Conservation (phyloP, 129 eudicot species). For the Lactuca sativa region DNA sequence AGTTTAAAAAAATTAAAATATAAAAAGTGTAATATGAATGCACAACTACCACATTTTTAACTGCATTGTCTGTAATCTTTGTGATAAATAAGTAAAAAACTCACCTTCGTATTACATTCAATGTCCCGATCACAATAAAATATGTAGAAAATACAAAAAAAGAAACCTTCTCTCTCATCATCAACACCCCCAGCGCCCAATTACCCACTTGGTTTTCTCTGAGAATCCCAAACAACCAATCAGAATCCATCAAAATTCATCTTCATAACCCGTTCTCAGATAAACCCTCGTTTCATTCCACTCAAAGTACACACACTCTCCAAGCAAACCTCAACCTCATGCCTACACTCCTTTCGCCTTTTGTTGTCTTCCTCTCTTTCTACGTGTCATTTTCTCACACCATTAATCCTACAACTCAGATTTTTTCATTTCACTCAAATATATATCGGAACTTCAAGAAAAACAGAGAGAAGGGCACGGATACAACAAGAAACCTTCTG, state of each 20-base stretch:
- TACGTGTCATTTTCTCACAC: constrained; percentile 71
- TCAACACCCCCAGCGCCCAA: constrained; percentile 36
- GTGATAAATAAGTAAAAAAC: background rate
- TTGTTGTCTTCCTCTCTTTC: constrained; percentile 17
- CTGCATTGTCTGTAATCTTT: background rate
- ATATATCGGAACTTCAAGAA: constrained; percentile 19
- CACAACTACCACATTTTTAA: constrained; percentile 3
- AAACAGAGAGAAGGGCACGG: constrained; percentile 11
- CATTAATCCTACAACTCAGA: constrained; percentile 49
- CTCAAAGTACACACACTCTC: constrained; percentile 38
- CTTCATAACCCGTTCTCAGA: constrained; percentile 44
- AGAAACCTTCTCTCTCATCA: constrained; percentile 37
- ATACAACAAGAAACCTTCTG: constrained; percentile 13
- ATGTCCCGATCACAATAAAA: background rate
- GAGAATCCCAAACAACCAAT: constrained; percentile 86
- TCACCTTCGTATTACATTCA: background rate
- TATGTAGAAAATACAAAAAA: constrained; percentile 25
- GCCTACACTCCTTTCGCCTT: constrained; percentile 5
- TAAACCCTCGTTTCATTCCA: constrained; percentile 28
- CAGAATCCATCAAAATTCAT: constrained; percentile 63
- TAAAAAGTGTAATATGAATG: background rate
- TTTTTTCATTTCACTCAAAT: constrained; percentile 23
- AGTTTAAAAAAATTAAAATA: background rate
- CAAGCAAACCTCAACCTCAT: constrained; percentile 64
- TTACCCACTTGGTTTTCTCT: background rate